Conservation (phyloP, 805 yeast genomes). For the Kregervanrija pseudodelftensis region DNA sequence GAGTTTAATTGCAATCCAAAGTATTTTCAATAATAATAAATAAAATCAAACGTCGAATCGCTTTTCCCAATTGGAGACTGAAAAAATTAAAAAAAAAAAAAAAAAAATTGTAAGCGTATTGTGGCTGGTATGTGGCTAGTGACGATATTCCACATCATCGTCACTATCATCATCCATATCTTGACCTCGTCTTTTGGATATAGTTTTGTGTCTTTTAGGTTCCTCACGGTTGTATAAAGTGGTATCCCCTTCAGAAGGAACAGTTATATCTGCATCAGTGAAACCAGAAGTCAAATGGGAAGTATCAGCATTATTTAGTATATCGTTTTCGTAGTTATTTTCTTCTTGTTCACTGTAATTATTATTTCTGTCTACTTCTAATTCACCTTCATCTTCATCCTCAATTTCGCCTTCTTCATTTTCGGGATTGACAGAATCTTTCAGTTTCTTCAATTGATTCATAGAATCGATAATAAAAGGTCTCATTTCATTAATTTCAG, state of each 20-base stretch:
- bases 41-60: too few relatives aligned
- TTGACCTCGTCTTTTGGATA: background rate
- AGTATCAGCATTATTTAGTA: too few relatives aligned
- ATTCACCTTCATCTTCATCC: background rate
- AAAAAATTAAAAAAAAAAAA: too few relatives aligned
- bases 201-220: background rate
- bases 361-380: slow-evolving; percentile 3
- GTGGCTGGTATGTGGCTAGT: slow-evolving; percentile 1
- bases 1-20: too few relatives aligned
- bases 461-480: slow-evolving; percentile 77
- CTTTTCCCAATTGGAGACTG: too few relatives aligned
- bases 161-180: slow-evolving; percentile 8
- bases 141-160: slow-evolving; percentile 17
- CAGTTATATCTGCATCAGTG: too few relatives aligned
- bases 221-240: background rate
- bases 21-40: too few relatives aligned
- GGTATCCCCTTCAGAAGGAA: too few relatives aligned
- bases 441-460: slow-evolving; percentile 63
- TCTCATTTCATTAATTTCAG: slow-evolving; percentile 85
- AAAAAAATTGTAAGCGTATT: too few relatives aligned
- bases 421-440: slow-evolving; percentile 25
- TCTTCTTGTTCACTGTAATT: background rate
- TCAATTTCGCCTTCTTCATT: slow-evolving; percentile 4
- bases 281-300: too few relatives aligned
- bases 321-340: too few relatives aligned